Percentiles rank a stretch among this genome's conserved stretches.
Conservation (phyloP, 495 filamentous ascomycete genomes). For the Podospora conica region DNA sequence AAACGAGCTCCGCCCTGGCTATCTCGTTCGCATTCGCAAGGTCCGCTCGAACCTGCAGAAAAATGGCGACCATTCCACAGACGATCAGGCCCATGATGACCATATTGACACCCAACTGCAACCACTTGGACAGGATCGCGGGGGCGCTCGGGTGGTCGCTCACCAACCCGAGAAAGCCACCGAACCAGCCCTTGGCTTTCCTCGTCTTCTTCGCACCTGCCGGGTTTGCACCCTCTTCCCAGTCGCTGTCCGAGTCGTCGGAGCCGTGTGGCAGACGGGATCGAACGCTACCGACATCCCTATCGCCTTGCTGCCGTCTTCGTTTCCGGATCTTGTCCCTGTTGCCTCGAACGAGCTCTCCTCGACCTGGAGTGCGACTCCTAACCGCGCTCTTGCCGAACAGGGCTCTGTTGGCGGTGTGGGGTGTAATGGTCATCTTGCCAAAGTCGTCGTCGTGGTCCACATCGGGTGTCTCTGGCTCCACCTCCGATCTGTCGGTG, state of each 20-base stretch:
- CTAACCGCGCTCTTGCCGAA: constrained; percentile 37
- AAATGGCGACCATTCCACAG: constrained; percentile 65
- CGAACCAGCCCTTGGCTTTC: constrained; percentile 37
- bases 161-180: constrained; percentile 58
- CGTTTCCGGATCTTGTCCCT: constrained; percentile 43
- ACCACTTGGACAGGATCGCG: constrained; percentile 75
- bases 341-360: constrained; percentile 32
- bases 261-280: constrained; percentile 42
- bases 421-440: constrained; percentile 36
- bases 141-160: constrained; percentile 81
- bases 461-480: constrained; percentile 40
- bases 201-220: constrained; percentile 24
- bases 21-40: constrained; percentile 63
- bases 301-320: constrained; percentile 36
- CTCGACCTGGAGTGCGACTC: constrained; percentile 43
- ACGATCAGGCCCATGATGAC: constrained; percentile 60
- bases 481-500: constrained; percentile 58
- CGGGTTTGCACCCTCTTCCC: constrained; percentile 16
- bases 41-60: constrained; percentile 66
- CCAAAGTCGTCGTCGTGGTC: constrained; percentile 29
- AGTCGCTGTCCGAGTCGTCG: constrained; percentile 51
- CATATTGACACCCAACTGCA: constrained; percentile 73
- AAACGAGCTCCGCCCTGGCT: constrained; percentile 56
- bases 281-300: constrained; percentile 38
- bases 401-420: constrained; percentile 30